Conservation (phyloP, 495 filamentous ascomycete species). For the Aspergillus kassunensis region DNA sequence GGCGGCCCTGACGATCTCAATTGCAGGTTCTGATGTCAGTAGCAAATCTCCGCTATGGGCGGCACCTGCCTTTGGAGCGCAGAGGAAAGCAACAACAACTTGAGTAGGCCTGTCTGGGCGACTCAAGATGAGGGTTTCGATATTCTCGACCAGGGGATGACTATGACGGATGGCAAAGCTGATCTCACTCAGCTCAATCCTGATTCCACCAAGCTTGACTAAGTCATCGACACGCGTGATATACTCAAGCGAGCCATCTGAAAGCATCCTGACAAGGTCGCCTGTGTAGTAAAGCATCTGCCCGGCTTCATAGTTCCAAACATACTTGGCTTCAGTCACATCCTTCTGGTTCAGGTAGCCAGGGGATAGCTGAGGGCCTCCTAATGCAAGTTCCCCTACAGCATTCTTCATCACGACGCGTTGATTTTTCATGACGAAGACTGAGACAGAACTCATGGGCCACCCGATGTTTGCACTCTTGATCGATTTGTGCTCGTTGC, state of each 20-base stretch:
- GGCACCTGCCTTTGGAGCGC: constrained; percentile 14
- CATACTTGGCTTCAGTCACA: constrained; percentile 37
- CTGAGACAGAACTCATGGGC: constrained; percentile 31
- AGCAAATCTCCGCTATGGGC: constrained; percentile 6
- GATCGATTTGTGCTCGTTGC: constrained; percentile 23
- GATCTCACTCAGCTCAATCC: constrained; percentile 38
- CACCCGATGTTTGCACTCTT: constrained; percentile 35
- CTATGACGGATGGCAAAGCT: constrained; percentile 29
- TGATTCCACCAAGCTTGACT: constrained; percentile 36
- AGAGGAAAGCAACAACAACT: constrained; percentile 34
- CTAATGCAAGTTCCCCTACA: constrained; percentile 43
- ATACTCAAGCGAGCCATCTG: constrained; percentile 42
- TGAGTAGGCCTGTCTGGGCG: constrained; percentile 29
- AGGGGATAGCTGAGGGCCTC: constrained; percentile 37
- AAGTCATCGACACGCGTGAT: constrained; percentile 35
- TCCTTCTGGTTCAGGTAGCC: constrained; percentile 44
- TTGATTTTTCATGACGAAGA: constrained; percentile 30
- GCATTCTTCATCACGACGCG: constrained; percentile 32
- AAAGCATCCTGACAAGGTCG: constrained; percentile 44
- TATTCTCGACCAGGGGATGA: constrained; percentile 26
- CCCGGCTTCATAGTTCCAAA: constrained; percentile 26
- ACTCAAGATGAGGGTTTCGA: constrained; percentile 26
- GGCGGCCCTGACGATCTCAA: constrained; percentile 23
- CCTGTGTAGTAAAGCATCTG: constrained; percentile 48
- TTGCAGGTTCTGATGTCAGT: constrained; percentile 9